Evolutionary conservation across 441 rosid genomes (phyloP), one percentile per base, ranked within the genome.

Genomic region (Lepidium campestre): DNA sequence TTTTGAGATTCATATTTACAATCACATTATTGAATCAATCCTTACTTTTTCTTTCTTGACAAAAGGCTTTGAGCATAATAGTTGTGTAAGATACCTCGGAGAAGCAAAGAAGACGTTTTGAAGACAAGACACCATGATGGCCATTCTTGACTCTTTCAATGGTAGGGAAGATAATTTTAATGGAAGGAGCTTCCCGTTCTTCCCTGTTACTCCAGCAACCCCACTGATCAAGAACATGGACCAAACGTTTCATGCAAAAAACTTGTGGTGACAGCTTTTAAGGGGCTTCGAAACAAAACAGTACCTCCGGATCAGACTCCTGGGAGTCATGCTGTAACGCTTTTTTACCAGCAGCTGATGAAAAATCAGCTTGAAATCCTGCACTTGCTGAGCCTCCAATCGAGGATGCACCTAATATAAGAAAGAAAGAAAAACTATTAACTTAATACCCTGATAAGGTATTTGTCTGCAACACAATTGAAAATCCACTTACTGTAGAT

Each of bases 231-330:
- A 54, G 57, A 58, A 66, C 35, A 53, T 53, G 10, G 23, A 29
- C 54, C 50, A 44, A 67, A 45, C 14, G 18, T 47, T 47, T 54
- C 13, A 46, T 10, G 60, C 52, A 47, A 34, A 50, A 34, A 42
- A 49, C 54, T 61, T 25, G 23, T 31, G 48, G 53, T 48, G 57
- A 6, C 1, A 57, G 7, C 31, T 48, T 32, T 17, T 9, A 7
- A 48, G 5, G 47, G 19, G 67, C 17, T 74, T 56, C 8, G 8
- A 48, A 68, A 48, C 34, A 74, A 40, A 46, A 32, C 15, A 15
- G 46, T 81, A 91, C 99, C 95, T 87, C 96, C 34, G 99, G 96
- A 82, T 93, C 96, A 74, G 99, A 90, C 77, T 93, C 97, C 75
- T 93, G 90, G 40, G 96, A 90, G 57, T 90, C 95, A 41, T 63